Conservation (phyloP, 2,329 filamentous ascomycete genomes). For the Botryosphaeria dothidea region DNA sequence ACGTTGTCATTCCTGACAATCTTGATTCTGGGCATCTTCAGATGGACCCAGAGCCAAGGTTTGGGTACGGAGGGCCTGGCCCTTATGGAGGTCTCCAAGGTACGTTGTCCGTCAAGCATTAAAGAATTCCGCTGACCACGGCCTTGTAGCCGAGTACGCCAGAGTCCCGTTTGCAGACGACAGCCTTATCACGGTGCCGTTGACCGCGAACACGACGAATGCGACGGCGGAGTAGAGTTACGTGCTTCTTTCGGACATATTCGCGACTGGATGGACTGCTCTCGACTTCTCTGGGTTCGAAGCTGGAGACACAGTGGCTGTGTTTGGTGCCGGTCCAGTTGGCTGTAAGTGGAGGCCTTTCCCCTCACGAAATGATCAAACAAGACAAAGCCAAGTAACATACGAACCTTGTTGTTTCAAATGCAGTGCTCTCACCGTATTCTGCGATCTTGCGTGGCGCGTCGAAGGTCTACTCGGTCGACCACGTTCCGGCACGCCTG, state of each 20-base stretch:
- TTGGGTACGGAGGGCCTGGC: no score
- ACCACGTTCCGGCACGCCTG: constrained; percentile 23
- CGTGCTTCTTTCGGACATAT: constrained; percentile 39
- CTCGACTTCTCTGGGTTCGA: constrained; percentile 41
- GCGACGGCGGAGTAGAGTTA: constrained; percentile 24
- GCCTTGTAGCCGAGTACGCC: constrained; percentile 21
- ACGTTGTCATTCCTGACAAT: constrained; percentile 22
- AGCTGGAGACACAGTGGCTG: constrained; percentile 31
- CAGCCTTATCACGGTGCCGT: background rate
- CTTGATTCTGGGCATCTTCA: constrained; percentile 18
- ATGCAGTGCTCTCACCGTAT: constrained; percentile 23
- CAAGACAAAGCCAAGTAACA: no score
- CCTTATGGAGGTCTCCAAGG: no score
- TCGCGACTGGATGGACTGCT: constrained; percentile 42
- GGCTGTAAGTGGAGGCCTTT: no score
- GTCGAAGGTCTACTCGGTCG: constrained; percentile 23
- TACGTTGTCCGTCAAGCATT: no score
- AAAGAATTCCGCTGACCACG: no score
- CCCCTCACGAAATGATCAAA: no score
- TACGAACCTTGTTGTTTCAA: no score
- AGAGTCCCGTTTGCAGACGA: constrained; percentile 22
- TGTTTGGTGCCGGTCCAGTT: constrained; percentile 24
- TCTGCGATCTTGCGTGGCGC: constrained; percentile 25
- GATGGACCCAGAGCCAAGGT: background rate
- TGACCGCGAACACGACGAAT: background rate